Evolutionary conservation across 2,329 filamentous ascomycete species (phyloP).

Genomic region (Stagonosporopsis rhizophila): DNA sequence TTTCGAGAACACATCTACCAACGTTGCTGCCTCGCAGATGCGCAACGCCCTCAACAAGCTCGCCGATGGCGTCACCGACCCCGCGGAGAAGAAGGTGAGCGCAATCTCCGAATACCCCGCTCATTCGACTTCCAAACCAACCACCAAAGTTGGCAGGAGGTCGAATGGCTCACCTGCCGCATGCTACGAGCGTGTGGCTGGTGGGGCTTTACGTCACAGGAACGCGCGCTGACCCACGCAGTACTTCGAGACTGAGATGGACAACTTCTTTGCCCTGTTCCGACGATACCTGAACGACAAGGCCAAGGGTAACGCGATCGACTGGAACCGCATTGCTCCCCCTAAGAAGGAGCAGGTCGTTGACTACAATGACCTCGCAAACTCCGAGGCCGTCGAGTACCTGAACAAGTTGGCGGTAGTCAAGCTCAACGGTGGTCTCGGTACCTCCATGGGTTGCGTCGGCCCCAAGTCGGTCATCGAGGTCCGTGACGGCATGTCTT

Average conservation of each 20-base stretch:
- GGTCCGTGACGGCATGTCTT: constrained; percentile 99
- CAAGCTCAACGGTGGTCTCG: constrained; percentile 98
- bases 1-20: constrained; percentile 99
- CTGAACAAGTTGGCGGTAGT: constrained; percentile 97
- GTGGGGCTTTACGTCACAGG: constrained; percentile 23
- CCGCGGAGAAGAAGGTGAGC: constrained; percentile 76
- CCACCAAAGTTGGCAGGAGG: background rate
- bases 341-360: constrained; percentile 94
- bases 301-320: constrained; percentile 94
- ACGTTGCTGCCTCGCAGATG: constrained; percentile 98
- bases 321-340: constrained; percentile 96
- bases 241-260: constrained; percentile 99
- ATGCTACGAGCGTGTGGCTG: constrained; percentile 6
- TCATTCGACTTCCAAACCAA: background rate
- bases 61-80: constrained; percentile 85
- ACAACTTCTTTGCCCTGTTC: constrained; percentile 99
- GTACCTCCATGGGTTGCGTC: constrained; percentile 99
- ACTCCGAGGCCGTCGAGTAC: constrained; percentile 90
- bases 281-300: constrained; percentile 98
- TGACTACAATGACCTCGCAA: constrained; percentile 88
- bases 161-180: background rate
- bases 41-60: constrained; percentile 95
- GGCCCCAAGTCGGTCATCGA: constrained; percentile 99
- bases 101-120: constrained; percentile 3
- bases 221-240: constrained; percentile 48